phyloP scores from a whole-genome alignment of 169 alveolate genomes.

The Toxoplasma gondii region DNA sequence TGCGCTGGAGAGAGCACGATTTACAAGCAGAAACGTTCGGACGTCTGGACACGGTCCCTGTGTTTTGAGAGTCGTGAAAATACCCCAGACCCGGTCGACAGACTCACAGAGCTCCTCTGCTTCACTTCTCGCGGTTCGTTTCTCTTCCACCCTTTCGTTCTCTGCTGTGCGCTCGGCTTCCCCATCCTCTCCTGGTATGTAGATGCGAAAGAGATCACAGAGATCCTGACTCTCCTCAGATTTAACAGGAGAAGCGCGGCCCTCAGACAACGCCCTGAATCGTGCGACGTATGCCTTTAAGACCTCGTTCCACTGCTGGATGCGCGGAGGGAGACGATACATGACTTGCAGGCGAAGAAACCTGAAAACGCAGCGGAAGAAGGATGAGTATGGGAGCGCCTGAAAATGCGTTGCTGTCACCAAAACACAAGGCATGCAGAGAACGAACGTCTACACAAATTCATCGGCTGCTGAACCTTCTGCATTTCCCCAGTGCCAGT shows the following conservation, averaged over 20 bases:
- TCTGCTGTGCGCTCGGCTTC: neutral
- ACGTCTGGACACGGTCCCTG: neutral
- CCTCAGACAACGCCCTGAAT: neutral
- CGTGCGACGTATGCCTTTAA: conserved; percentile 22
- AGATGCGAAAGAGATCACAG: neutral
- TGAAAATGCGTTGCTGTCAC: neutral
- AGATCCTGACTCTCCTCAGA: neutral
- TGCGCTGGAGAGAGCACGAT: conserved; percentile 10
- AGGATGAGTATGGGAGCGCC: neutral
- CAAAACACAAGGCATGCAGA: neutral
- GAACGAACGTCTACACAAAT: no score
- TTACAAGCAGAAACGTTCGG: neutral
- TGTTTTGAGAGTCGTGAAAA: neutral
- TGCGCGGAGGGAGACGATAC: neutral
- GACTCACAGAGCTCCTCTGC: neutral
- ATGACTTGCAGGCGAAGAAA: neutral
- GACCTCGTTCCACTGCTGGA: conserved; percentile 21
- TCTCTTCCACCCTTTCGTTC: neutral
- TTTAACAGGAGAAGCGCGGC: neutral
- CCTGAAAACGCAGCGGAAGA: neutral
- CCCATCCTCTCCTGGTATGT: neutral
- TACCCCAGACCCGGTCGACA: neutral
- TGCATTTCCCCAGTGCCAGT: no score
- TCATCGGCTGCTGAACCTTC: no score
- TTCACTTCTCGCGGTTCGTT: neutral